phyloP scores from a whole-genome alignment of 202 grass and related monocot species.

The Schoenoplectus tabernaemontani region DNA sequence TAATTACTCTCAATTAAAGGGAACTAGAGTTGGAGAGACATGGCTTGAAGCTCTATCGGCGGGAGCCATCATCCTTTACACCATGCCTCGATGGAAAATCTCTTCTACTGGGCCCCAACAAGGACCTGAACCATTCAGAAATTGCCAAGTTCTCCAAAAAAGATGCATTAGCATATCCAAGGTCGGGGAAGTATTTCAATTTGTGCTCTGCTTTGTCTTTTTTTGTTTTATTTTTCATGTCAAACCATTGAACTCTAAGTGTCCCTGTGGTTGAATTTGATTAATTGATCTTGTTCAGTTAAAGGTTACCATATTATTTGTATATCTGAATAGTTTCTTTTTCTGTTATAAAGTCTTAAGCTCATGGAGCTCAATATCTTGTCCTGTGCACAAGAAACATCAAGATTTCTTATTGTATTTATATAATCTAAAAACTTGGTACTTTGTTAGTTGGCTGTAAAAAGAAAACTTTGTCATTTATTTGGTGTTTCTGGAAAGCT shows the following conservation, averaged over 20 bases:
- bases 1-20: conserved; percentile 12
- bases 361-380: neutral
- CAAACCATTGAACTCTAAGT: neutral
- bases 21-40: conserved; percentile 72
- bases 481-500: neutral
- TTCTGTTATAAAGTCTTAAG: neutral
- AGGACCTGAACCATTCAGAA: conserved; percentile 67
- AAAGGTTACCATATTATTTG: neutral
- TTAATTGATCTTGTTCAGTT: neutral
- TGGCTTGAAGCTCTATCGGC: conserved; percentile 71
- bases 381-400: neutral
- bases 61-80: conserved; percentile 82
- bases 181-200: conserved; percentile 22
- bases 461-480: neutral
- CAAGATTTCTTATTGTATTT: neutral
- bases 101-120: conserved; percentile 74
- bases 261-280: neutral
- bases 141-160: conserved; percentile 93
- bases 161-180: conserved; percentile 71
- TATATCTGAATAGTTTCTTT: neutral
- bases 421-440: neutral
- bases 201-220: neutral
- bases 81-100: conserved; percentile 82
- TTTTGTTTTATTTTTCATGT: no score
- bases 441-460: neutral